Evolutionary conservation across 805 yeast genomes (phyloP).

Genomic region (Candida tibetensis): DNA sequence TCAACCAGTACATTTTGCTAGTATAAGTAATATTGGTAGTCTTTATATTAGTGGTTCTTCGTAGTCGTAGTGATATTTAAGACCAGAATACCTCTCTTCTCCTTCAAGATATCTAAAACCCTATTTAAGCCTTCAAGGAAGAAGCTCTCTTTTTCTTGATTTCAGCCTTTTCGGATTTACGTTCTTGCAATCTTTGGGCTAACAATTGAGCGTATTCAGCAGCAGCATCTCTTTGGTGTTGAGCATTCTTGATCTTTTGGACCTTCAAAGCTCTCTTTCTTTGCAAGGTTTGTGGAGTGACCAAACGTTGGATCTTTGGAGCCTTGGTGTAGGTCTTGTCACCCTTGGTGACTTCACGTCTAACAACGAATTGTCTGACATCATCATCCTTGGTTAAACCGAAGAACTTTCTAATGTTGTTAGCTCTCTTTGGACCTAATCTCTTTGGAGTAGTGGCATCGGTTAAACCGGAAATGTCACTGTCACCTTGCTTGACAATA

Average conservation of each 20-base stretch:
- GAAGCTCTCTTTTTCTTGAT: constrained; percentile 99
- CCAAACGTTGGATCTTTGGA: constrained; percentile 99
- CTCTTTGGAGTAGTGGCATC: constrained; percentile 95
- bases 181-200: constrained; percentile 97
- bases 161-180: constrained; percentile 98
- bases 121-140: constrained; percentile 81
- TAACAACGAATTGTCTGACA: constrained; percentile 80
- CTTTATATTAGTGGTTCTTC: not conserved
- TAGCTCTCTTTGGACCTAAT: constrained; percentile 99
- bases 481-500: constrained; percentile 95
- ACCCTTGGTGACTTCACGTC: constrained; percentile 98
- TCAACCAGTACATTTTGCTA: not conserved
- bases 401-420: constrained; percentile 99
- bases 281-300: constrained; percentile 98
- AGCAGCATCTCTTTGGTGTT: constrained; percentile 99
- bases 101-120: constrained; percentile 1
- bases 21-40: not conserved
- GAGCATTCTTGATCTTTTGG: constrained; percentile 93
- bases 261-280: constrained; percentile 97
- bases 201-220: constrained; percentile 99
- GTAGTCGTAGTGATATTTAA: not conserved
- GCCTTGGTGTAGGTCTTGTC: constrained; percentile 99
- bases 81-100: not conserved
- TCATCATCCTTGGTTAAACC: constrained; percentile 95
- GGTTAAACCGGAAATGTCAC: constrained; percentile 94